Evolutionary conservation across 116 monocot species (phyloP), one percentile per base, ranked within the genome.

Genomic region (Dioscorea cayenensis): DNA sequence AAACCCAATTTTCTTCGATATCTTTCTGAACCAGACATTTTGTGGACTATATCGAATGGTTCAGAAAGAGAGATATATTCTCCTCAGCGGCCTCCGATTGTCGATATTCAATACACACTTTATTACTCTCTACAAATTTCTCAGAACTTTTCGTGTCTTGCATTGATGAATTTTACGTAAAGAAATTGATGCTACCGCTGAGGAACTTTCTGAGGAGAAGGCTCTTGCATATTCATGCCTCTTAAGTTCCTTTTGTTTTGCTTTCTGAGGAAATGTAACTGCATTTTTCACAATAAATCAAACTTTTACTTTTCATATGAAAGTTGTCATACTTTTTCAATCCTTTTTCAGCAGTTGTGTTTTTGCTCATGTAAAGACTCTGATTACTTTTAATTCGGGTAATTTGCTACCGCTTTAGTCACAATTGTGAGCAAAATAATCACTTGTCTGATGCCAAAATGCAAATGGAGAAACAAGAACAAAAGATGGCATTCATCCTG

Each of bases 151-250:
- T 22, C 72, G 87, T 87, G 84, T 16, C 82, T 84, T 52, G 82
- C 17, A 82, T 90, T 28, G 87, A 90, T 19, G 87, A 90, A 75
- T 84, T 84, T 72, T 90, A 87, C 22, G 87, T 87, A 73, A 86
- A 84, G 77, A 90, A 87, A 73, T 28, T 90, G 84, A 84, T 28
- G 90, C 84, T 2, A 90, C 90, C 2, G 90, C 87, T 22, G 61
- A 70, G 65, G 87, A 90, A 66, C 71, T 90, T 76, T 9, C 77
- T 10, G 90, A 90, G 82, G 90, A 90, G 80, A 90, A 90, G 87
- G 69, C 77, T 5, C 73, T 90, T 61, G 90, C 90, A 6, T 90
- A 90, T 78, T 90, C 87, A 28, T 84, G 84, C 77, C 79, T 84
- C 38, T 55, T 84, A 35, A 84, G 43, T 43, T 6, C 43, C 16